Percentiles rank a stretch among this genome's conserved stretches.
Conservation (phyloP, 106 monocot species). For the Dendrobium nobile region DNA sequence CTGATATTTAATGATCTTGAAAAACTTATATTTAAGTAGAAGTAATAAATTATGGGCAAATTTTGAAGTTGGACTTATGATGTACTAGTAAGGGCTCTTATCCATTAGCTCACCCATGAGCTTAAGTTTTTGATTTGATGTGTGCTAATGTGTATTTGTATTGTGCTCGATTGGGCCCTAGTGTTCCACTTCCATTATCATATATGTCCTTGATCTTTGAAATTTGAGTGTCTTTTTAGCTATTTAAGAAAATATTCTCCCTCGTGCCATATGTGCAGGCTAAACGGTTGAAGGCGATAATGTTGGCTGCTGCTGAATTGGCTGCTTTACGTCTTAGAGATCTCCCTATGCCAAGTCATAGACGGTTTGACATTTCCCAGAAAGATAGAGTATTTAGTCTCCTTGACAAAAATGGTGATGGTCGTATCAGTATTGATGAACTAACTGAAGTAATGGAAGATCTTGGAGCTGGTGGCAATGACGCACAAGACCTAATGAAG, state of each 20-base stretch:
- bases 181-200: too few relatives aligned
- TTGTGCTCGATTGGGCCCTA: too few relatives aligned
- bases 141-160: too few relatives aligned
- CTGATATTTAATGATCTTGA: too few relatives aligned
- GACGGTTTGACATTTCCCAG: constrained; percentile 25
- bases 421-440: constrained; percentile 90
- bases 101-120: too few relatives aligned
- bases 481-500: constrained; percentile 85
- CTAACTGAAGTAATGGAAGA: constrained; percentile 86
- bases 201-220: too few relatives aligned
- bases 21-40: too few relatives aligned
- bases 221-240: too few relatives aligned
- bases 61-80: too few relatives aligned
- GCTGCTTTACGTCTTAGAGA: constrained; percentile 84
- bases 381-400: constrained; percentile 44
- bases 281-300: constrained; percentile 69
- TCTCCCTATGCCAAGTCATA: constrained; percentile 37
- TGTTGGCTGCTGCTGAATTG: constrained; percentile 90
- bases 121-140: too few relatives aligned
- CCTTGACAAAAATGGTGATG: constrained; percentile 95
- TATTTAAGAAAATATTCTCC: not conserved
- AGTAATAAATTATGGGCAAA: too few relatives aligned
- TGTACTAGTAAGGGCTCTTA: too few relatives aligned
- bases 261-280: constrained; percentile 32
- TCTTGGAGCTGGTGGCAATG: constrained; percentile 77